These are phyloP conservation scores for Lentinula edodes DNA, from an alignment of 768 basidiomycete genomes.

Conservation along the genomic window DNA sequence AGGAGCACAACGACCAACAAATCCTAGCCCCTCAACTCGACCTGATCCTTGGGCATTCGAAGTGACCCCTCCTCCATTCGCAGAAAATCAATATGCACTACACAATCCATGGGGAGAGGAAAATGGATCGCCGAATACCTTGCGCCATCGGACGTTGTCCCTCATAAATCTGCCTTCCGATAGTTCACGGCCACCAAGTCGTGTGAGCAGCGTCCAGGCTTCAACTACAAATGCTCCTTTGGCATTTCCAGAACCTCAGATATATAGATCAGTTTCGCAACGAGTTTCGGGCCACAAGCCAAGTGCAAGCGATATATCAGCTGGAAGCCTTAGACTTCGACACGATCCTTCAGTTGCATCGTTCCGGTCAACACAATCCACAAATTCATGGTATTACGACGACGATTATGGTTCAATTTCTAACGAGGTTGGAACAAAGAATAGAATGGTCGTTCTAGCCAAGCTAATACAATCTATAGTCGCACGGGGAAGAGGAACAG, in stretches of 20 bases:
- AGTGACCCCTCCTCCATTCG: slow-evolving; percentile 14
- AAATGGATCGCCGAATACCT: slow-evolving; percentile 13
- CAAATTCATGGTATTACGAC: slow-evolving; percentile 30
- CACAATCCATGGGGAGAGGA: slow-evolving; percentile 28
- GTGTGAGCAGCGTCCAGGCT: slow-evolving; percentile 34
- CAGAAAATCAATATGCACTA: slow-evolving; percentile 13
- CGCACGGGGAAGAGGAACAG: slow-evolving; percentile 21
- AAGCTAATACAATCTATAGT: slow-evolving; percentile 11
- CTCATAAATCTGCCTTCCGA: slow-evolving; percentile 20
- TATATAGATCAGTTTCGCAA: slow-evolving; percentile 41
- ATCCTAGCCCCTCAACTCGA: slow-evolving; percentile 22
- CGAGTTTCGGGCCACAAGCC: slow-evolving; percentile 14
- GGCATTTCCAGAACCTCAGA: slow-evolving; percentile 48
- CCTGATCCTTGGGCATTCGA: slow-evolving; percentile 25
- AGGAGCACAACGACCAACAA: slow-evolving; percentile 24
- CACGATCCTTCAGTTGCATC: slow-evolving; percentile 30
- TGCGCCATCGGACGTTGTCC: slow-evolving; percentile 28
- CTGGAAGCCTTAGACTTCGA: slow-evolving; percentile 13
- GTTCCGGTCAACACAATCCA: slow-evolving; percentile 23
- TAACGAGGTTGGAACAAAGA: slow-evolving; percentile 23
- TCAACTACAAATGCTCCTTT: slow-evolving; percentile 19
- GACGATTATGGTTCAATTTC: slow-evolving; percentile 27
- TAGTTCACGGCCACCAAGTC: slow-evolving; percentile 22
- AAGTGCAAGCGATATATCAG: slow-evolving; percentile 24
- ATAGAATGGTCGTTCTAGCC: slow-evolving; percentile 3